Base-by-base conservation (phyloP, 805 yeast genomes). In the Candida ovalis region DNA sequence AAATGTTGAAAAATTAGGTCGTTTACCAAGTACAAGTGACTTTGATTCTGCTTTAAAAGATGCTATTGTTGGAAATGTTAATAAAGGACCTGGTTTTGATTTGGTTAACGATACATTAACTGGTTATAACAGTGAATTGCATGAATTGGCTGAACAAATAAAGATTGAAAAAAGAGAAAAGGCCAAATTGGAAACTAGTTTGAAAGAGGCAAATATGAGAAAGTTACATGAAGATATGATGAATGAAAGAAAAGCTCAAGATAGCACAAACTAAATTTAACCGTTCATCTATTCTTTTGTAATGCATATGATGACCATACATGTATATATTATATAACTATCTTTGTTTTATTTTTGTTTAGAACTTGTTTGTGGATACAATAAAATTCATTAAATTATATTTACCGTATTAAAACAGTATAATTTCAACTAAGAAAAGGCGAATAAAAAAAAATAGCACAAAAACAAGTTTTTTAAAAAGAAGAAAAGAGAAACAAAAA, bases 41-140 rank as follows among this genome's bases (percentile, higher is more conserved):
- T 63, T 59, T 45, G 67, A 66, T 40, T 46, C 50, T 18, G 55
- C 52, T 17, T 46, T 67, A 43, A 58, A 54, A 47, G 67, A 65
- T 36, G 42, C 55, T 18, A 64, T 66, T 19, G 41, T 66, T 42
- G 71, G 69, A 40, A 59, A 54, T 25, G 59, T 56, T 40, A 60
- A 62, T 43, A 54, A 54, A 37, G 70, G 70, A 9, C 69, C 69
- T 21, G 60, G 68, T 35, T 63, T 55, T 37, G 64, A 58, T 38
- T 56, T 59, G 7, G 66, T 66, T 38, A 61, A 61, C 43, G 68
- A 63, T 50, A 58, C 65, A 28, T 43, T 66, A 41, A 55, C 52
- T 41, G 69, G 69, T 19, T 59, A 50, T 42, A 54, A 52, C 32
- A 53, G 57, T 28, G 58, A 58, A 45, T 46, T 64, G 30, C 47